Evolutionary conservation across 1,284 basidiomycete genomes (phyloP).

Genomic region (Meira miltonrushii): DNA sequence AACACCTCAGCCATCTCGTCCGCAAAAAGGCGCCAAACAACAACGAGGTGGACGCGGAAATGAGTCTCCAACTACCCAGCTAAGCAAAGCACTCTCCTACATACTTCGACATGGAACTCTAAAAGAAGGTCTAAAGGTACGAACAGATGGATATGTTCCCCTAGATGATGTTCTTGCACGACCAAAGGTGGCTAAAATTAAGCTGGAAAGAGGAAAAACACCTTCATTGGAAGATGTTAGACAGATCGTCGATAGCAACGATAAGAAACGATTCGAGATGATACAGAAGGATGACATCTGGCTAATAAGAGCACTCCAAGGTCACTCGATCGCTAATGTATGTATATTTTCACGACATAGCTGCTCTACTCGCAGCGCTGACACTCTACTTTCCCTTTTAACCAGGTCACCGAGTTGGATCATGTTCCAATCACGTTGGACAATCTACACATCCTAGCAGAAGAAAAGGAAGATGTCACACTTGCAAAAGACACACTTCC

Average conservation of each 20-base stretch:
- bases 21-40: not conserved
- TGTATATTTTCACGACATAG: conserved; percentile 15
- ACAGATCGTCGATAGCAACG: conserved; percentile 30
- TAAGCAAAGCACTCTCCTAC: conserved; percentile 77
- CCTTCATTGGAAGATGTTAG: conserved; percentile 29
- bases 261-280: conserved; percentile 47
- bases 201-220: conserved; percentile 24
- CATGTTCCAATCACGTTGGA: conserved; percentile 21
- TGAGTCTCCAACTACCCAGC: conserved; percentile 29
- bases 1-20: too few species aligned
- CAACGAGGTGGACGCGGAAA: conserved; percentile 9
- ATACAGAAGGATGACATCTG: conserved; percentile 56
- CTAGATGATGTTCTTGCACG: conserved; percentile 58
- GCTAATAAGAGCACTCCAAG: conserved; percentile 77
- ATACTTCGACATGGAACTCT: conserved; percentile 76
- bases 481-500: conserved; percentile 7
- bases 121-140: conserved; percentile 67
- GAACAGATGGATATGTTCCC: conserved; percentile 72
- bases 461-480: conserved; percentile 1
- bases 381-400: not conserved
- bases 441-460: conserved; percentile 24
- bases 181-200: conserved; percentile 35
- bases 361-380: not conserved
- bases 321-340: conserved; percentile 73
- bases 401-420: conserved; percentile 24